Evolutionary conservation across 1,284 basidiomycete genomes (phyloP).

Genomic region (Ceratobasidium sp.): DNA sequence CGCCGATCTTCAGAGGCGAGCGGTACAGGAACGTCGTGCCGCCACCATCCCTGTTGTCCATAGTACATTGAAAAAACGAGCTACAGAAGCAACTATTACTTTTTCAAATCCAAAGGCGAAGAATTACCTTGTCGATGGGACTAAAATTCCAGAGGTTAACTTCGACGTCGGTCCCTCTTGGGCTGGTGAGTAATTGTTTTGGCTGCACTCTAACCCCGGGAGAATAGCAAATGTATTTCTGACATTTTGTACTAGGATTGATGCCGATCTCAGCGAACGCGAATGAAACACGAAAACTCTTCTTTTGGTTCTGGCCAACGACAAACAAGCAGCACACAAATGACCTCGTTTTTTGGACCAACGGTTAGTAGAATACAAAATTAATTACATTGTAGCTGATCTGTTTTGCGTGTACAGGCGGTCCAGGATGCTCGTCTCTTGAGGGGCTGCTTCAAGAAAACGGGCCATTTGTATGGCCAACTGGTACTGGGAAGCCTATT

Average conservation of each 20-base stretch:
- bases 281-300: slow-evolving; percentile 79
- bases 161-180: slow-evolving; percentile 83
- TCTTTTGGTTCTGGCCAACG: slow-evolving; percentile 88
- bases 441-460: slow-evolving; percentile 87
- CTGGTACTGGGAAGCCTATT: slow-evolving; percentile 74
- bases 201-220: slow-evolving; percentile 44
- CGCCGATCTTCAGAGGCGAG: slow-evolving; percentile 13
- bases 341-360: slow-evolving; percentile 38
- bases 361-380: slow-evolving; percentile 11
- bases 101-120: slow-evolving; percentile 77
- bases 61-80: neutral
- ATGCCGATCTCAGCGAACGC: slow-evolving; percentile 73
- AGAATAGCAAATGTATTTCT: neutral
- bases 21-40: neutral
- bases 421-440: slow-evolving; percentile 79
- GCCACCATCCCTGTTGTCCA: neutral
- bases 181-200: slow-evolving; percentile 58
- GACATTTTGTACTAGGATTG: slow-evolving; percentile 61
- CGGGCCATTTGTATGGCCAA: slow-evolving; percentile 80
- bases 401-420: slow-evolving; percentile 56
- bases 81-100: slow-evolving; percentile 69
- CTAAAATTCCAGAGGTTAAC: slow-evolving; percentile 74
- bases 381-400: neutral
- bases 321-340: slow-evolving; percentile 35
- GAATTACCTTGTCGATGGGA: slow-evolving; percentile 74